These are phyloP conservation scores for Russula olivacea DNA, from an alignment of 768 basidiomycete species.

Conservation along the genomic window DNA sequence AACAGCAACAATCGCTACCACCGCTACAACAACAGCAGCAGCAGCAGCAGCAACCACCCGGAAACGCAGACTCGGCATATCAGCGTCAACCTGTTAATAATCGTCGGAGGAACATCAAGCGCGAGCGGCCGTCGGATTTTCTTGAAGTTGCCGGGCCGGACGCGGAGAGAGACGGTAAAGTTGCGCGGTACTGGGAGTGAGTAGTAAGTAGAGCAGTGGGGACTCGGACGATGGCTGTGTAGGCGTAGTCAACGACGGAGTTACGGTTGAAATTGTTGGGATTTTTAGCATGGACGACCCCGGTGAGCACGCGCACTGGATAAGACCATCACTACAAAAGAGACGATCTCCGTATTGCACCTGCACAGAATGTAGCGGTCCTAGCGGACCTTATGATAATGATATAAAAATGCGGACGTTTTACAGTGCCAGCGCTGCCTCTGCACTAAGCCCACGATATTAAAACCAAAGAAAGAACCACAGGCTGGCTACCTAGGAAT, in stretches of 20 bases:
- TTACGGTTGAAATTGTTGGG: background rate
- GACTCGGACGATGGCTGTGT: background rate
- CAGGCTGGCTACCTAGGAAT: too few species aligned
- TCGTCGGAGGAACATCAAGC: constrained; percentile 67
- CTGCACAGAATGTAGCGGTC: background rate
- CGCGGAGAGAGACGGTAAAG: constrained; percentile 56
- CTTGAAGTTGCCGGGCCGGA: constrained; percentile 51
- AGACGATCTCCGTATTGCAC: background rate
- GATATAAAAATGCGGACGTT: background rate
- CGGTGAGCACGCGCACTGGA: background rate
- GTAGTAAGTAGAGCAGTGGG: background rate
- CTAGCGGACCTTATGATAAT: background rate
- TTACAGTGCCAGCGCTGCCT: background rate
- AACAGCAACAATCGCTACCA: constrained; percentile 32
- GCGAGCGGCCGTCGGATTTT: constrained; percentile 81
- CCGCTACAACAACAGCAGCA: constrained; percentile 43
- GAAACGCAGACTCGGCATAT: constrained; percentile 76
- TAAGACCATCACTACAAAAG: background rate
- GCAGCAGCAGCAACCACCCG: constrained; percentile 48
- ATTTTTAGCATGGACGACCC: background rate
- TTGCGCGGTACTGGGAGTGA: constrained; percentile 73
- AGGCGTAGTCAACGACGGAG: background rate
- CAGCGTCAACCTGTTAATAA: constrained; percentile 80
- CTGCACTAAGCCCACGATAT: too few species aligned
- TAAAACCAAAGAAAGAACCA: too few species aligned